A percentile compares a stretch with the other conserved stretches of the same genome.
These are phyloP conservation scores for Alternaria atra DNA, from an alignment of 2,329 filamentous ascomycete genomes.

Conservation along the genomic window DNA sequence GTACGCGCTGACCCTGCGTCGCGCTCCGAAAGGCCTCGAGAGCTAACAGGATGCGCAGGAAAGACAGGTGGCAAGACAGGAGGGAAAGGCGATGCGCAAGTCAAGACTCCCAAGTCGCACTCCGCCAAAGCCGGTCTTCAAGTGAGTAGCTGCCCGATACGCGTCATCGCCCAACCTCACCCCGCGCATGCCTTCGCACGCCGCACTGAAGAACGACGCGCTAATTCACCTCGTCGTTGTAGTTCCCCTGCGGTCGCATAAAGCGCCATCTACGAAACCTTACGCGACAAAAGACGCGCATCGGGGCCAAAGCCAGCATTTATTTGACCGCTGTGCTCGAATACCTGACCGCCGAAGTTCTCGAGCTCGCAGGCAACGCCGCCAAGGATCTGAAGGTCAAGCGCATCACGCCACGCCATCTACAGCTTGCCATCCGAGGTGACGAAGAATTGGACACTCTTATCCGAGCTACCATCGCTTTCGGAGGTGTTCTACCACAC, in stretches of 20 bases:
- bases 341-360: conserved; percentile 96
- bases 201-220: conserved; percentile 27
- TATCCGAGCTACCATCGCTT: conserved; percentile 97
- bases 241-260: conserved; percentile 99
- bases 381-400: conserved; percentile 99
- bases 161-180: conserved; percentile 30
- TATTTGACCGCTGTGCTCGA: conserved; percentile 98
- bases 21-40: conserved; percentile 26
- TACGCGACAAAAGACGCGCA: conserved; percentile 99
- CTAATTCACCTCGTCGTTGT: conserved; percentile 38
- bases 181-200: conserved; percentile 29
- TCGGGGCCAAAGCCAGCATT: conserved; percentile 97
- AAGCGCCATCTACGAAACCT: conserved; percentile 99
- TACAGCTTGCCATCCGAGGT: conserved; percentile 97
- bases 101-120: conserved; percentile 92
- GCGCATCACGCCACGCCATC: conserved; percentile 96
- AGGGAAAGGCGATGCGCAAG: conserved; percentile 77
- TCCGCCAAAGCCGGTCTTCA: conserved; percentile 94
- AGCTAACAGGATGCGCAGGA: conserved; percentile 50
- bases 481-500: conserved; percentile 96
- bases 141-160: conserved; percentile 67
- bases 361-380: conserved; percentile 97
- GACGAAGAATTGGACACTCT: conserved; percentile 98
- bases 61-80: conserved; percentile 85
- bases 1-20: conserved; percentile 67